A percentile compares a stretch with the other conserved stretches of the same genome.
phyloP scores from a whole-genome alignment of 202 grass and related monocot species.

The Elaeis oleifera region DNA sequence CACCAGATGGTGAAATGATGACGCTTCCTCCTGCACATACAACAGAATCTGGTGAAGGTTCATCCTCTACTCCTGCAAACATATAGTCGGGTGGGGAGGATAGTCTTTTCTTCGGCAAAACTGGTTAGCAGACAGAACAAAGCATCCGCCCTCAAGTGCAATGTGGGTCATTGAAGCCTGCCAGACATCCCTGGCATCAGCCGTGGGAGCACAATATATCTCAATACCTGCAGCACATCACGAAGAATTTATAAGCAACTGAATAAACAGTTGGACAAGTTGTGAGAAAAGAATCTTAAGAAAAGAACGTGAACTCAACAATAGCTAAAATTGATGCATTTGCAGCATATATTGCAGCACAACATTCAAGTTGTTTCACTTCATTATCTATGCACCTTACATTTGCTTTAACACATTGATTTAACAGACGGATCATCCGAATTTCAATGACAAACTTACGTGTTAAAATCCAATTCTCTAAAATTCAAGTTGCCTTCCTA shows the following conservation, averaged over 20 bases:
- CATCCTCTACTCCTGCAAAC: constrained; percentile 51
- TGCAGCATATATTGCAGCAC: too few relatives aligned
- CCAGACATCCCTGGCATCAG: constrained; percentile 73
- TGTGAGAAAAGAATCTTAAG: neutral
- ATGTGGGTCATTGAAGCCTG: constrained; percentile 85
- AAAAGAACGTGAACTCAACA: too few relatives aligned
- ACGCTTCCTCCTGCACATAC: constrained; percentile 80
- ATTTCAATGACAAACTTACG: too few relatives aligned
- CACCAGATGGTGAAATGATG: constrained; percentile 80
- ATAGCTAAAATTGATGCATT: too few relatives aligned
- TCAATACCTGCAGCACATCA: constrained; percentile 50
- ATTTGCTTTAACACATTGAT: too few relatives aligned
- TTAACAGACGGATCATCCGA: too few relatives aligned
- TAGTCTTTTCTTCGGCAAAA: constrained; percentile 83
- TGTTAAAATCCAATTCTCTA: too few relatives aligned
- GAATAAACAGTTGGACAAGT: neutral
- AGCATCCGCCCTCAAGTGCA: constrained; percentile 79
- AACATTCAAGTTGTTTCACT: too few relatives aligned
- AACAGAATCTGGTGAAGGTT: constrained; percentile 72
- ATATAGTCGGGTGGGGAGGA: constrained; percentile 65
- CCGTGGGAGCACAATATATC: constrained; percentile 82
- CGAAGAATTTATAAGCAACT: neutral
- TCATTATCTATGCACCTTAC: too few relatives aligned
- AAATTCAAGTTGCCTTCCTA: too few relatives aligned
- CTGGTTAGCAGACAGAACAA: constrained; percentile 83